These are phyloP conservation scores for Fusarium papillatum DNA, from an alignment of 2,329 filamentous ascomycete genomes.

Conservation along the genomic window DNA sequence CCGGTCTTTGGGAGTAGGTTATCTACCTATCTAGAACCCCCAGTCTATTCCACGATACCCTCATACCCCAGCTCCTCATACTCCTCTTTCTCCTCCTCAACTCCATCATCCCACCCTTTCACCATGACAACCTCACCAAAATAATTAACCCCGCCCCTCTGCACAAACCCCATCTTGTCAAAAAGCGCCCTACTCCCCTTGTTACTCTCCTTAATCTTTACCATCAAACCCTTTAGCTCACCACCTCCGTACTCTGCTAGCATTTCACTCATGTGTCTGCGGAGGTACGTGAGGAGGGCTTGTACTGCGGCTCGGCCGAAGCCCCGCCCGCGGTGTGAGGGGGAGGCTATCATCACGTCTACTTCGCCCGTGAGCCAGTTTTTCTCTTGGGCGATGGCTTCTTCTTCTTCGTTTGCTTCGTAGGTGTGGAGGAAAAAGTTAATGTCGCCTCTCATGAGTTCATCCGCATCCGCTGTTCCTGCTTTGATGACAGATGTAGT, in stretches of 20 bases:
- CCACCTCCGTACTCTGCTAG: conserved; percentile 57
- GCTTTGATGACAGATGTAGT: conserved; percentile 41
- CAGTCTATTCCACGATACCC: background rate
- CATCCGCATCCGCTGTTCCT: conserved; percentile 65
- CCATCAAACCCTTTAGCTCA: conserved; percentile 58
- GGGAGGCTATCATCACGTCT: conserved; percentile 87
- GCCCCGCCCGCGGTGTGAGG: conserved; percentile 70
- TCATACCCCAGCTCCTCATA: conserved; percentile 43
- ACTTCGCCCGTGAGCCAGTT: conserved; percentile 74
- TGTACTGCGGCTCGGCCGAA: conserved; percentile 75
- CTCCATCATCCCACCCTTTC: conserved; percentile 49
- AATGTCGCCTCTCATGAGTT: conserved; percentile 79
- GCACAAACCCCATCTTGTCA: conserved; percentile 63
- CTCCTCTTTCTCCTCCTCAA: conserved; percentile 13
- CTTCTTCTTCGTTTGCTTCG: conserved; percentile 60
- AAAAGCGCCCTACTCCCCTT: conserved; percentile 65
- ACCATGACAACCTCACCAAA: conserved; percentile 71
- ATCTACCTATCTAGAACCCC: background rate
- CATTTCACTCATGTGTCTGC: conserved; percentile 65
- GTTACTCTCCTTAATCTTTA: conserved; percentile 72
- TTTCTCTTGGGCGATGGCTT: conserved; percentile 17
- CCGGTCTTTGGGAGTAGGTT: background rate
- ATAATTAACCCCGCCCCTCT: conserved; percentile 68
- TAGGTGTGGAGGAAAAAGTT: conserved; percentile 82
- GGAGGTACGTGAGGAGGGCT: conserved; percentile 79